These are phyloP conservation scores for Backusella tuberculispora DNA, from an alignment of 192 early-diverging fungal species.

Conservation along the genomic window DNA sequence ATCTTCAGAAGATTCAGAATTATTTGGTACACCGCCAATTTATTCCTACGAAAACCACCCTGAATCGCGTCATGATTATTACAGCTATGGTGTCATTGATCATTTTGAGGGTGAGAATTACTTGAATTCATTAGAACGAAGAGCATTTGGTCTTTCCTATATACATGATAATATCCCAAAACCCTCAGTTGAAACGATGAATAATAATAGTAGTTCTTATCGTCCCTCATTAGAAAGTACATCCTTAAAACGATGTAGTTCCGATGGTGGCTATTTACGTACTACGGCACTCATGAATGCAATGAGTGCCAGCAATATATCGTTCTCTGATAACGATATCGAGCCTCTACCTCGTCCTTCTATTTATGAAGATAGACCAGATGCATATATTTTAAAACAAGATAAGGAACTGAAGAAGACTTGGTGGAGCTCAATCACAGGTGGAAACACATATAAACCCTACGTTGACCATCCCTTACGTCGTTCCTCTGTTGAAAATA, in stretches of 20 bases:
- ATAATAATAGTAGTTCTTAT: background rate
- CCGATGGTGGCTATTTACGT: constrained; percentile 37
- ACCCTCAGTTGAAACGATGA: constrained; percentile 20
- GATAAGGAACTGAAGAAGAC: constrained; percentile 41
- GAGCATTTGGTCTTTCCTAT: constrained; percentile 26
- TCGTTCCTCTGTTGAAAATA: constrained; percentile 11
- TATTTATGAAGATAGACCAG: constrained; percentile 21
- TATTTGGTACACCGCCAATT: background rate
- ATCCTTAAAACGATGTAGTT: constrained; percentile 34
- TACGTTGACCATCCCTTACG: constrained; percentile 9
- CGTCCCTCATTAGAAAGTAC: background rate
- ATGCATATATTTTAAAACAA: constrained; percentile 30
- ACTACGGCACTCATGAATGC: constrained; percentile 29
- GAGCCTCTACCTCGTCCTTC: constrained; percentile 28
- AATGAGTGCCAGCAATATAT: constrained; percentile 17
- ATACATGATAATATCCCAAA: constrained; percentile 13
- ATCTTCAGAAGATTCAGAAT: constrained; percentile 3
- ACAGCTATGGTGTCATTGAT: constrained; percentile 28
- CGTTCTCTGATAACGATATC: background rate
- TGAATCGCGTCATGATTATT: constrained; percentile 21
- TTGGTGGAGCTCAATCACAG: constrained; percentile 40
- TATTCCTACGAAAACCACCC: background rate
- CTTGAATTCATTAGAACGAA: constrained; percentile 36
- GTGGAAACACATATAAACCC: constrained; percentile 35
- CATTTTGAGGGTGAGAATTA: constrained; percentile 38